Evolutionary conservation across 2,329 filamentous ascomycete species (phyloP), one percentile per base, ranked within the genome.

Genomic region (Penicillium palitans): DNA sequence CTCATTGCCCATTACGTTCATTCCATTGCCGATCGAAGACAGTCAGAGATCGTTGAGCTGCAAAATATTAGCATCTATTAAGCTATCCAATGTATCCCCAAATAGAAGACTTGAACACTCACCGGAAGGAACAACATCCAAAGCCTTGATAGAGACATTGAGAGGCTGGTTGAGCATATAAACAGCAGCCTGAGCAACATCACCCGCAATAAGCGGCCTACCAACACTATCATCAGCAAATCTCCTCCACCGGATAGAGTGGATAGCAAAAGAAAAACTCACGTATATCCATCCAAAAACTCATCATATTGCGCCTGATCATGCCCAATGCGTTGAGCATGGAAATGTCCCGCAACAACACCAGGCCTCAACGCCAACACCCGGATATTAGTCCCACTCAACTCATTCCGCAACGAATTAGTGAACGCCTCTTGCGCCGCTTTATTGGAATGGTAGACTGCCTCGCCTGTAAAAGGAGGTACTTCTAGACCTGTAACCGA

Each of bases 331-430:
- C 80, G 67, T 52, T 76, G 75, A 42, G 74, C 67, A 60, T 83
- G 81, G 49, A 83, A 83, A 58, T 82, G 72, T 0, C 78, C 81
- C 4, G 75, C 76, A 12, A 81, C 79, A n/a, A 77, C 74, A 0
- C 80, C 81, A 0, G 80, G 80, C 33, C 80, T 66, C 15, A 82
- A 59, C 0, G 76, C 78, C 7, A 81, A 56, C 0, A 82, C 79
- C n/a, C 76, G 74, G 55, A 82, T 79, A 33, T 81, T 76, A 0
- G 79, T 80, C 3, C 74, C 77, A 24, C 61, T 67, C 9, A 82
- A 64, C 65, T 84, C 82, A 19, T 74, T 81, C 0, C 81, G 70
- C 10, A 83, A 71, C 1, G 75, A 74, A 55, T 83, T 81, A 0
- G 78, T 79, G 60, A 84, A 82, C 0, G 69, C 80, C 55, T 83